Evolutionary conservation across 768 basidiomycete genomes (phyloP).

Genomic region (Boletus pseudopeckii): DNA sequence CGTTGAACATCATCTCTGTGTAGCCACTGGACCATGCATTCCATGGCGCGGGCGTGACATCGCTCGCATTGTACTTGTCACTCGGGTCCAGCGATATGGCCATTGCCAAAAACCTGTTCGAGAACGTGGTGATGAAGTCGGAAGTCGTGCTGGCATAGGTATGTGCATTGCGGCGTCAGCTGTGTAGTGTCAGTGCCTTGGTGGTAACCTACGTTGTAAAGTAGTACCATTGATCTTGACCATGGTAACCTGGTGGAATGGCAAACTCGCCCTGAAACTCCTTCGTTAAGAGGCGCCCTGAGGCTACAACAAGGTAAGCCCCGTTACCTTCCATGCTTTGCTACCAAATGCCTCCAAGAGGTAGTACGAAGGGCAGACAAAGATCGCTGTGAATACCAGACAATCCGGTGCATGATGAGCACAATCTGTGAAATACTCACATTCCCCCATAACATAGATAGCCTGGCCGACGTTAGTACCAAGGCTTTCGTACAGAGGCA

Average conservation of each 20-base stretch:
- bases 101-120: constrained; percentile 3
- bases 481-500: not conserved
- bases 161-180: not conserved
- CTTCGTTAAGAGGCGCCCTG: not conserved
- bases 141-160: not conserved
- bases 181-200: too few species aligned
- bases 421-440: not conserved
- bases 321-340: constrained; percentile 3
- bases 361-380: constrained; percentile 7
- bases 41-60: not conserved
- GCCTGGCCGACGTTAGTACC: not conserved
- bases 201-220: not conserved
- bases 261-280: constrained; percentile 5
- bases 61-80: not conserved
- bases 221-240: not conserved
- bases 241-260: constrained; percentile 3
- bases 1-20: constrained; percentile 9
- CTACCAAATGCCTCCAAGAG: not conserved
- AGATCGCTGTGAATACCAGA: not conserved
- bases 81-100: not conserved
- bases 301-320: not conserved
- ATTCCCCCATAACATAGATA: constrained; percentile 1
- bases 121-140: constrained; percentile 8
- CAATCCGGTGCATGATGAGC: not conserved
- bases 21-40: not conserved